These are phyloP conservation scores for Tulasnella sp. DNA, from an alignment of 768 basidiomycete genomes.

Conservation along the genomic window DNA sequence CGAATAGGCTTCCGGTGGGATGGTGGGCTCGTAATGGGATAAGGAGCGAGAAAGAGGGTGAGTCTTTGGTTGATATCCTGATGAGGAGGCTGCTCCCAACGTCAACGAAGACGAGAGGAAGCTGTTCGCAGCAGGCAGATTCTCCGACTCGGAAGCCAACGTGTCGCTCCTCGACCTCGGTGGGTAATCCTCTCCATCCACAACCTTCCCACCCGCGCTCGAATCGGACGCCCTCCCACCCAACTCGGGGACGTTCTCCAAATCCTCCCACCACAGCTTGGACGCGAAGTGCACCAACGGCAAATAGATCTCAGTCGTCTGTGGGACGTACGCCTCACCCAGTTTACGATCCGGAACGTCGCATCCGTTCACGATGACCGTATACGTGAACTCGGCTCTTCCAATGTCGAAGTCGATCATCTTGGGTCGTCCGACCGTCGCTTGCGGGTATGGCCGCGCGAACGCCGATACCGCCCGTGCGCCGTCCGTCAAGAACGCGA, in stretches of 20 bases:
- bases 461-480: conserved; percentile 83
- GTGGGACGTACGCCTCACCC: conserved; percentile 32
- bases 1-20: conserved; percentile 2
- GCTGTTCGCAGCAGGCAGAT: conserved; percentile 1
- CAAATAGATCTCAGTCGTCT: conserved; percentile 85
- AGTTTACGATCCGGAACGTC: conserved; percentile 44
- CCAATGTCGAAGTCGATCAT: conserved; percentile 73
- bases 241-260: conserved; percentile 6
- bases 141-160: conserved; percentile 17
- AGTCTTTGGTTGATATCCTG: not conserved
- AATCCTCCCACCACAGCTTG: conserved; percentile 33
- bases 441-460: conserved; percentile 74
- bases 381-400: conserved; percentile 65
- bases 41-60: conserved; percentile 1
- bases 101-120: conserved; percentile 8
- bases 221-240: conserved; percentile 9
- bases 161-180: conserved; percentile 27
- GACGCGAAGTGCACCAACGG: conserved; percentile 86
- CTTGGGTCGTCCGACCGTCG: conserved; percentile 62
- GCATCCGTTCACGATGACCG: conserved; percentile 57
- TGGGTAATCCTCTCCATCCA: conserved; percentile 21
- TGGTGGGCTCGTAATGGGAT: conserved; percentile 4
- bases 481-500: conserved; percentile 77
- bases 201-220: conserved; percentile 34
- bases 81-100: not conserved